Base-by-base conservation (phyloP, 257 asterid species). In the Parsonsia alboflavescens region DNA sequence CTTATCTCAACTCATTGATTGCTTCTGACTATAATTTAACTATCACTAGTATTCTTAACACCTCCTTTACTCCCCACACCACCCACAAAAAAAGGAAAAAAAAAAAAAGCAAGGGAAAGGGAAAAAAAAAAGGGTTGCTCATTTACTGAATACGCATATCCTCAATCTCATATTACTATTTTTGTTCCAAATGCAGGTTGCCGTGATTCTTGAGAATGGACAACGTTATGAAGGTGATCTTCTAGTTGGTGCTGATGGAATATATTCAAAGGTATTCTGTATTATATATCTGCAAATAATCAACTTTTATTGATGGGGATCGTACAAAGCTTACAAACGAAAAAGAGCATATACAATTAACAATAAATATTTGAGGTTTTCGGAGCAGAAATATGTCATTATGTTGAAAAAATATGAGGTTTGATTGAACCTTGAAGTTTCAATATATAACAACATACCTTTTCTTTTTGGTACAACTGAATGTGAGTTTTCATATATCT, bases 161-260 rank as follows among this genome's bases (percentile, higher is more conserved):
- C 17, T 30, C 30, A 10, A 49, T 36, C 52, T 66, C 33, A 56
- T 70, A 6, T 39, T 73, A n/a, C 30, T 72, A 36, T 50, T 54
- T 65, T 17, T 70, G 64, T 44, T 76, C 44, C 71, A 68, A 63
- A 76, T 77, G 76, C 78, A 93, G 97, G 97, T 91, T 57, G 87
- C 88, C 7, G 97, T 89, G 80, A 84, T 45, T 77, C 96, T 95
- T 63, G 96, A 90, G 79, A 85, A 82, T 81, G 98, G 98, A 46
- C 81, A 87, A 73, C 61, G 70, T 46, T 88, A 72, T 72, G 91
- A 88, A 79, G 99, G 97, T 1, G 99, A 92, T 87, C 89, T 92
- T 81, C 91, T 95, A 10, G 92, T 95, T 75, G 99, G 98, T 68
- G 99, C 99, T 70, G 99, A 95, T 75, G 98, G 99, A 74, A 95